Evolutionary conservation across 2,329 filamentous ascomycete species (phyloP).

Genomic region (Phialocephala subalpina): DNA sequence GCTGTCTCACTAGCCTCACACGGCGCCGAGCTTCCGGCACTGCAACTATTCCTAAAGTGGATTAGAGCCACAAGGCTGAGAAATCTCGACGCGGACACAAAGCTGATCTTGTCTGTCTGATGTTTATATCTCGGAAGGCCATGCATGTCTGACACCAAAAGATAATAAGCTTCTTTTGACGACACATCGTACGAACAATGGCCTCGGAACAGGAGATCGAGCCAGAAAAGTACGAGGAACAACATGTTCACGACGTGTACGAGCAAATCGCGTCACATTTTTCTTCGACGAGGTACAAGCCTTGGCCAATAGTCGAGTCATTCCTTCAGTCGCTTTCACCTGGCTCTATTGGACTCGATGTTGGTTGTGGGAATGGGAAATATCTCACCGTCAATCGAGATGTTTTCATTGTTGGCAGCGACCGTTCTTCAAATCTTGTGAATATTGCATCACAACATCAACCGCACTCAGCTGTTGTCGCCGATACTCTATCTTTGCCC

Average conservation of each 20-base stretch:
- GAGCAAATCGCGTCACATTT: conserved; percentile 87
- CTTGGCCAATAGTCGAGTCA: conserved; percentile 88
- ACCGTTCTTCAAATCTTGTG: conserved; percentile 72
- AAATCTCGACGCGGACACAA: background rate
- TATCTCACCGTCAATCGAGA: conserved; percentile 82
- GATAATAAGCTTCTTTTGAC: conserved; percentile 35
- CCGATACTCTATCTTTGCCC: conserved; percentile 84
- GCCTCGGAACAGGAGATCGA: conserved; percentile 12
- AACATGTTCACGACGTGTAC: conserved; percentile 93
- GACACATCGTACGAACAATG: conserved; percentile 19
- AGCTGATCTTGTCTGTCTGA: background rate
- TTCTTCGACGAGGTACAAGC: conserved; percentile 80
- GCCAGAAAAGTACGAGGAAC: conserved; percentile 74
- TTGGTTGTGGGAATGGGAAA: conserved; percentile 98
- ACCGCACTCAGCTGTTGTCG: conserved; percentile 75
- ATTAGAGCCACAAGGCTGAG: background rate
- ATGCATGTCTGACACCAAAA: conserved; percentile 23
- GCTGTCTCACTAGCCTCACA: background rate
- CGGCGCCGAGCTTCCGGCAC: background rate
- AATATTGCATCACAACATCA: conserved; percentile 54
- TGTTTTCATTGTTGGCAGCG: conserved; percentile 84
- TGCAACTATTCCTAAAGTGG: background rate
- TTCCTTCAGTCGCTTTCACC: conserved; percentile 73
- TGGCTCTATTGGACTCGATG: conserved; percentile 84
- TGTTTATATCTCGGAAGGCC: conserved; percentile 34